phyloP scores from a whole-genome alignment of 495 filamentous ascomycete species.

The Aspergillus asperescens region DNA sequence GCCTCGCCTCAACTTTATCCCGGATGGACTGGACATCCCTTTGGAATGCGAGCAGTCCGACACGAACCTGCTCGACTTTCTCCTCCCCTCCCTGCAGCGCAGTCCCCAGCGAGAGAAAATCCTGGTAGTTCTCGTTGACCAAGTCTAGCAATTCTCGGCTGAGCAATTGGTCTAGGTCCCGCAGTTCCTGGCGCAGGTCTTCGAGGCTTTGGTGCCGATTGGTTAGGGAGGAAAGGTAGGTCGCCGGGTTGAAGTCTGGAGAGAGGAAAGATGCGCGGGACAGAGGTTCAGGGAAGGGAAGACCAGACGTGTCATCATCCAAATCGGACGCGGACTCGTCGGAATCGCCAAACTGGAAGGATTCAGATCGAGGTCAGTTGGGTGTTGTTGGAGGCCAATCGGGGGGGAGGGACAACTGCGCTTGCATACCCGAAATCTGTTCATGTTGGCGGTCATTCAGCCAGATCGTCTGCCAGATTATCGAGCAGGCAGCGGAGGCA shows the following conservation, averaged over 20 bases:
- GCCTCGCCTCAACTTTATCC: conserved; percentile 48
- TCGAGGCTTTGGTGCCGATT: conserved; percentile 93
- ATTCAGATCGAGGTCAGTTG: conserved; percentile 9
- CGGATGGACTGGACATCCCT: conserved; percentile 64
- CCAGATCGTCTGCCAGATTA: neutral
- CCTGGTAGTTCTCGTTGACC: conserved; percentile 88
- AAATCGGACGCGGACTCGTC: conserved; percentile 50
- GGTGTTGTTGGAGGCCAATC: neutral
- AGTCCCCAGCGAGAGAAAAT: conserved; percentile 77
- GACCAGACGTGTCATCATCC: conserved; percentile 58
- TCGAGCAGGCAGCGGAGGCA: neutral
- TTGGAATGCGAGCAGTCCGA: conserved; percentile 78
- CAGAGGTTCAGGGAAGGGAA: conserved; percentile 80
- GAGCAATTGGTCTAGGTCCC: conserved; percentile 66
- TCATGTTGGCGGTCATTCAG: conserved; percentile 26
- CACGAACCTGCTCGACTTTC: conserved; percentile 82
- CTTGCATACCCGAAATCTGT: conserved; percentile 38
- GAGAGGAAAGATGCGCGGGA: conserved; percentile 73
- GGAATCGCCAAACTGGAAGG: conserved; percentile 44
- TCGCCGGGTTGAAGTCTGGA: conserved; percentile 70
- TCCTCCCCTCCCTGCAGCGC: conserved; percentile 85
- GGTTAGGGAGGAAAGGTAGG: conserved; percentile 75
- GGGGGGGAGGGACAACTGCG: neutral
- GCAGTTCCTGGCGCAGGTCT: conserved; percentile 82
- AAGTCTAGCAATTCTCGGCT: conserved; percentile 83